Percentiles rank a stretch among this genome's conserved stretches.
Conservation (phyloP, 371 early-diverging fungal species). For the Saksenaea oblongispora region DNA sequence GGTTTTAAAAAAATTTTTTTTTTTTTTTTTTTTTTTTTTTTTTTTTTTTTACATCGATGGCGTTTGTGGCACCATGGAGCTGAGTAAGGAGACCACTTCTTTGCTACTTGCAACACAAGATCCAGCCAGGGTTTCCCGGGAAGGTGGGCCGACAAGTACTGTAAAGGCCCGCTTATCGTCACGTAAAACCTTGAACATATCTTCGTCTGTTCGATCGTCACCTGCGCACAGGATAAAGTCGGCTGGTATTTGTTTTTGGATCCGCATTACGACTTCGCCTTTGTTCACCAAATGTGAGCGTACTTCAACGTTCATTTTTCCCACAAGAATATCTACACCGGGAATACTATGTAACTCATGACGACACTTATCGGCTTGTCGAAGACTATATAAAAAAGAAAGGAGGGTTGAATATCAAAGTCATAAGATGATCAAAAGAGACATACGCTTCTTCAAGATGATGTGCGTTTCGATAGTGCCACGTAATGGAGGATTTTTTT, state of each 20-base stretch:
- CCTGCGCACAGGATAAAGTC: constrained; percentile 95
- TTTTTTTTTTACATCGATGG: not conserved
- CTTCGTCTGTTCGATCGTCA: constrained; percentile 97
- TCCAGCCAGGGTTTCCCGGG: constrained; percentile 31
- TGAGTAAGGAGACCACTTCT: constrained; percentile 29
- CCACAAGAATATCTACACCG: constrained; percentile 93
- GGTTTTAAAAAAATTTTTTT: too few species aligned
- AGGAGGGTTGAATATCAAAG: not conserved
- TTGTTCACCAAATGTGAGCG: constrained; percentile 79
- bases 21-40: too few species aligned
- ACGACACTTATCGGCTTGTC: constrained; percentile 80
- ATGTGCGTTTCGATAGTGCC: constrained; percentile 87
- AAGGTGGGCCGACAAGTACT: constrained; percentile 38
- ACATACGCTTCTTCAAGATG: constrained; percentile 37
- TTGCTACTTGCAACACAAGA: constrained; percentile 37
- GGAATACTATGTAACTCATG: constrained; percentile 78
- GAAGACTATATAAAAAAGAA: constrained; percentile 30
- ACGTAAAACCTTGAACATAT: constrained; percentile 80
- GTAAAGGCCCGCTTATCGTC: constrained; percentile 26
- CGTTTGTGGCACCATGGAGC: constrained; percentile 12
- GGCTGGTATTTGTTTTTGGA: constrained; percentile 23
- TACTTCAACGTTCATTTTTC: constrained; percentile 97
- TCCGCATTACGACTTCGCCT: constrained; percentile 94
- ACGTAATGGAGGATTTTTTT: constrained; percentile 83
- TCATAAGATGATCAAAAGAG: constrained; percentile 41